phyloP scores from a whole-genome alignment of 106 monocot genomes.

The Acanthochlamys bracteata region DNA sequence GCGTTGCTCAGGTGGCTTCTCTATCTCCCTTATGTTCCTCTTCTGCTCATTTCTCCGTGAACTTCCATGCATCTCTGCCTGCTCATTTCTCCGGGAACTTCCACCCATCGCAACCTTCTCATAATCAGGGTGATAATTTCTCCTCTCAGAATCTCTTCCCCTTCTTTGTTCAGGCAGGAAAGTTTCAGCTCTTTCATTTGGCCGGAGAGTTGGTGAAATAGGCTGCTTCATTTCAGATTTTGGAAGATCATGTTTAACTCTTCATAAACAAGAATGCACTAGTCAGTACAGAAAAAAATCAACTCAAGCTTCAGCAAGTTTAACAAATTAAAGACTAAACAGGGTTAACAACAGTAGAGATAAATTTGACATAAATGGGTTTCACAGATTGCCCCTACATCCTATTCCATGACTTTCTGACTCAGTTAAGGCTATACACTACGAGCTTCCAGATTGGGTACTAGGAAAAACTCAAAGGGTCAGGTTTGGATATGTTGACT shows the following conservation, averaged over 20 bases:
- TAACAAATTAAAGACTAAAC: background rate
- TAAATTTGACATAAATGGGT: no score
- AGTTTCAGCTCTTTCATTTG: slow-evolving; percentile 27
- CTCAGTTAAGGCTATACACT: no score
- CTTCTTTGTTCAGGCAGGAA: slow-evolving; percentile 20
- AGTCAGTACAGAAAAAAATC: background rate
- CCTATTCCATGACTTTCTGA: no score
- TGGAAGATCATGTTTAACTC: slow-evolving; percentile 27
- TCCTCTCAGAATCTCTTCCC: slow-evolving; percentile 31
- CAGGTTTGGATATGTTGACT: no score
- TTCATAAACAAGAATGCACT: slow-evolving; percentile 1
- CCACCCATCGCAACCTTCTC: slow-evolving; percentile 25
- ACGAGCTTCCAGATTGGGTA: no score
- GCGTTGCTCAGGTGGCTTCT: slow-evolving; percentile 31
- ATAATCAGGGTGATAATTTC: slow-evolving; percentile 16
- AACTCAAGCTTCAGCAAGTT: background rate
- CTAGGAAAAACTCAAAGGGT: no score
- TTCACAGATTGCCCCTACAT: no score
- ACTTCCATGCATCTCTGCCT: slow-evolving; percentile 16
- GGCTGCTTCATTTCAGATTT: slow-evolving; percentile 36
- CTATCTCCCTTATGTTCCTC: slow-evolving; percentile 33
- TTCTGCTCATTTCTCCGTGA: slow-evolving; percentile 46
- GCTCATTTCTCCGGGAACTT: slow-evolving; percentile 10
- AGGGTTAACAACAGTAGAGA: no score
- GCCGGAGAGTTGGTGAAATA: background rate